phyloP scores from a whole-genome alignment of 495 filamentous ascomycete species.

The Extremus antarcticus region DNA sequence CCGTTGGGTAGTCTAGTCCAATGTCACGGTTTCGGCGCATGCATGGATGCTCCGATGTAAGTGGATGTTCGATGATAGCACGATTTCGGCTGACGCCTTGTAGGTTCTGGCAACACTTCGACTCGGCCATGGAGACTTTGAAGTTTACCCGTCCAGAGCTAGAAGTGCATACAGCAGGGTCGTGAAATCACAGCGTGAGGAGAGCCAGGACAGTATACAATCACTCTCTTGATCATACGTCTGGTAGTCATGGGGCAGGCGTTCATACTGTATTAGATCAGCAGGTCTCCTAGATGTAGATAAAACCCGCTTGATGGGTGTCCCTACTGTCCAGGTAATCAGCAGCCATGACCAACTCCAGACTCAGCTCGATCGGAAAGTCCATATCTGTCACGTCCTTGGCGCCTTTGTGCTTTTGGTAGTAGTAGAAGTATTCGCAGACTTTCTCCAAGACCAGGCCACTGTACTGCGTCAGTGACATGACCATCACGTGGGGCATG shows the following conservation, averaged over 20 bases:
- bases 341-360: conserved; percentile 74
- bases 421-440: conserved; percentile 75
- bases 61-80: no score
- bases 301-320: background rate
- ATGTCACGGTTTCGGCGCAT: conserved; percentile 11
- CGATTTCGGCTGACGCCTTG: background rate
- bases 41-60: background rate
- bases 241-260: no score
- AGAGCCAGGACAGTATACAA: no score
- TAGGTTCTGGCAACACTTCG: conserved; percentile 5
- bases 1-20: background rate
- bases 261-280: background rate
- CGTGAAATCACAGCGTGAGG: no score
- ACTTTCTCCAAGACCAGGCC: conserved; percentile 79
- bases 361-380: conserved; percentile 58
- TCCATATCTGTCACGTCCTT: conserved; percentile 87
- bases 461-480: conserved; percentile 35
- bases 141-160: background rate
- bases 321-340: conserved; percentile 46
- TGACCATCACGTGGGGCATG: background rate
- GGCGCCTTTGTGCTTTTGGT: conserved; percentile 61
- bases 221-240: no score
- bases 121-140: background rate
- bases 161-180: no score
- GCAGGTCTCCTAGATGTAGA: background rate